These are phyloP conservation scores for Fraxinus velutina DNA, from an alignment of 305 asterid genomes.

Conservation along the genomic window DNA sequence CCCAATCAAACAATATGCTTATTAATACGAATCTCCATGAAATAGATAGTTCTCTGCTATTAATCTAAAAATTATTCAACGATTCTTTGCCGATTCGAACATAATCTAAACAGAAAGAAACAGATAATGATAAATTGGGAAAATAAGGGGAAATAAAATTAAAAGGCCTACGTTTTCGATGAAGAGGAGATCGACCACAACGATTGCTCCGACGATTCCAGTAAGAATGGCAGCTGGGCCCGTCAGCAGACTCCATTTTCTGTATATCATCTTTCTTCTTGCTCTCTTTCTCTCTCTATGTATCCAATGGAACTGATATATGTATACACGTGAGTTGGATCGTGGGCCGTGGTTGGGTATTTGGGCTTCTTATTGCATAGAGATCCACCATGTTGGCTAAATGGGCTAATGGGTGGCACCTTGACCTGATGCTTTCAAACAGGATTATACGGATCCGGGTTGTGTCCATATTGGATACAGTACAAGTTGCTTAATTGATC, in stretches of 20 bases:
- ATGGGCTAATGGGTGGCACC: background rate
- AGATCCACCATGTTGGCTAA: background rate
- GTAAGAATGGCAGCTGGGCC: slow-evolving; percentile 48
- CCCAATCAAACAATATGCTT: background rate
- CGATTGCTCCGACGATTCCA: slow-evolving; percentile 57
- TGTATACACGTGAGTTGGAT: background rate
- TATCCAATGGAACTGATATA: background rate
- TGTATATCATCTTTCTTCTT: slow-evolving; percentile 47
- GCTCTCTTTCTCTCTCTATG: background rate
- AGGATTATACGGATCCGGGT: background rate
- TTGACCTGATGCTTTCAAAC: background rate
- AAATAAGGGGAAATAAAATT: background rate
- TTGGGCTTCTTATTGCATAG: background rate
- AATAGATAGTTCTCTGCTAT: background rate
- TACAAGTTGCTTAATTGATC: background rate
- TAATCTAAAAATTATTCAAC: background rate
- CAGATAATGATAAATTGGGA: background rate
- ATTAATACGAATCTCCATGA: background rate
- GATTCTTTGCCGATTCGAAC: background rate
- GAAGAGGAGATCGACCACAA: slow-evolving; percentile 60
- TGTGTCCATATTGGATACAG: background rate
- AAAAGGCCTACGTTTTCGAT: slow-evolving; percentile 45
- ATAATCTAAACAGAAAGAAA: background rate
- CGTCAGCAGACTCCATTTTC: slow-evolving; percentile 62
- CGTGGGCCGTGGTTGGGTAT: background rate